Conservation (phyloP, 495 filamentous ascomycete genomes). For the Aspergillus steynii region DNA sequence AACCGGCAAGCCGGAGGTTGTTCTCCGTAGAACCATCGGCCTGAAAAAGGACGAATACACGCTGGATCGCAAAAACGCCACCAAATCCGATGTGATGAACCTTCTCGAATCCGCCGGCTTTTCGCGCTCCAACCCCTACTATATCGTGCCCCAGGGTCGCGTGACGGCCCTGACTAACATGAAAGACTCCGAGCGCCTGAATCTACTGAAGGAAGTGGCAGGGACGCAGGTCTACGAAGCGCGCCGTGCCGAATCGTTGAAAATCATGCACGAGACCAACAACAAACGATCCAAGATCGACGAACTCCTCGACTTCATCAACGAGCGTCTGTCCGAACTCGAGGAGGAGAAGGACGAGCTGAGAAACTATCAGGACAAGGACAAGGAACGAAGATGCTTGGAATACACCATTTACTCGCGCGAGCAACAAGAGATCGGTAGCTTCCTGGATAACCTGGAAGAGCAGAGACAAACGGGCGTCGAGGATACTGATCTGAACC, state of each 20-base stretch:
- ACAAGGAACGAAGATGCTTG: slow-evolving; percentile 86
- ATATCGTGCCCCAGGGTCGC: slow-evolving; percentile 96
- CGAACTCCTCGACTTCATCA: slow-evolving; percentile 85
- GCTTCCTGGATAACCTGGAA: slow-evolving; percentile 80
- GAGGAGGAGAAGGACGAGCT: slow-evolving; percentile 98
- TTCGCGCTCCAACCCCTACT: slow-evolving; percentile 96
- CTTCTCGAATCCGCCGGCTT: slow-evolving; percentile 95
- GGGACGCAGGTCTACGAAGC: slow-evolving; percentile 97
- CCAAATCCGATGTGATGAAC: slow-evolving; percentile 92
- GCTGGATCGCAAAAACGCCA: slow-evolving; percentile 92
- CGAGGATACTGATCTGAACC: slow-evolving; percentile 79
- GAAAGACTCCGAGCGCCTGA: slow-evolving; percentile 89
- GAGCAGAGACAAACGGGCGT: slow-evolving; percentile 76
- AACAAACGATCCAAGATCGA: slow-evolving; percentile 94
- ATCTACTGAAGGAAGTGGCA: slow-evolving; percentile 92
- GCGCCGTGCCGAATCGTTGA: slow-evolving; percentile 81
- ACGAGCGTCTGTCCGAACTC: slow-evolving; percentile 82
- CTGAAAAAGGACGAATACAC: slow-evolving; percentile 99
- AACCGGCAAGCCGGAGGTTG: slow-evolving; percentile 85
- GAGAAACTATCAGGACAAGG: slow-evolving; percentile 88
- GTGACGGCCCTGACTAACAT: slow-evolving; percentile 97
- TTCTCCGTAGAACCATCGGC: slow-evolving; percentile 90
- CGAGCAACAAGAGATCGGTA: slow-evolving; percentile 76
- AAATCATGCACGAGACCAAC: slow-evolving; percentile 96
- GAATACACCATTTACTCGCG: slow-evolving; percentile 93